Evolutionary conservation across 768 basidiomycete genomes (phyloP), one percentile per base, ranked within the genome.

Genomic region (Amanita muscaria): DNA sequence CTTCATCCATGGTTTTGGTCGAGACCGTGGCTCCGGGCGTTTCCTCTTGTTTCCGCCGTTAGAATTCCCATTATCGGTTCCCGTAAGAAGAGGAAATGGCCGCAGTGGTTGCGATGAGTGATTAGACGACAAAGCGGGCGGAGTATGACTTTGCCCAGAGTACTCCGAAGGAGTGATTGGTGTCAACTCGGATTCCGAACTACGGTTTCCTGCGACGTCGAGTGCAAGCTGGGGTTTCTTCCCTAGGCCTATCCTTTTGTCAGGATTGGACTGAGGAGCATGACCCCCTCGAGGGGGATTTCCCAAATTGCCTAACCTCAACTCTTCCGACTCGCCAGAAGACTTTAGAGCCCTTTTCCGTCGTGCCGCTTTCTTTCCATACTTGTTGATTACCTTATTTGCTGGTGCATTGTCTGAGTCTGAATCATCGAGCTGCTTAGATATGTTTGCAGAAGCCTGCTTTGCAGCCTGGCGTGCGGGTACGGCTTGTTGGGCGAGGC

Each of bases 391-490:
- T 8, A 46, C 21, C 5, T 35, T 35, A 10, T 30, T 33, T 21
- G 23, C 27, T 25, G 18, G 36, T 14, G 14, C 3, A 32, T 35
- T 15, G 31, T 46, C 44, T 4, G 44, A 46, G 29, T 39, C 44
- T 2, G 44, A 46, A 46, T 39, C 44, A 31, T 46, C 36, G 2
- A 39, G 36, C 30, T 46, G 44, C 36, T 39, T 24, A 4, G 44
- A 29, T 27, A 46, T 46, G 27, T 22, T 46, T 22, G 44, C 22
- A n/a, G 44, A 46, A 12, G 44, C 44, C 19, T 23, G 44, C 29
- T 40, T 34, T 25, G 46, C 46, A 12, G 46, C 46, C 18, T 34
- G 39, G 34, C 46, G 46, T 19, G 21, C 34, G 9, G 46, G 46
- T 15, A 46, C 23, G 16, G 29, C n/a, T 31, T 46, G 44, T 19